Evolutionary conservation across 495 filamentous ascomycete species (phyloP).

Genomic region (Hypoxylon perforatum): DNA sequence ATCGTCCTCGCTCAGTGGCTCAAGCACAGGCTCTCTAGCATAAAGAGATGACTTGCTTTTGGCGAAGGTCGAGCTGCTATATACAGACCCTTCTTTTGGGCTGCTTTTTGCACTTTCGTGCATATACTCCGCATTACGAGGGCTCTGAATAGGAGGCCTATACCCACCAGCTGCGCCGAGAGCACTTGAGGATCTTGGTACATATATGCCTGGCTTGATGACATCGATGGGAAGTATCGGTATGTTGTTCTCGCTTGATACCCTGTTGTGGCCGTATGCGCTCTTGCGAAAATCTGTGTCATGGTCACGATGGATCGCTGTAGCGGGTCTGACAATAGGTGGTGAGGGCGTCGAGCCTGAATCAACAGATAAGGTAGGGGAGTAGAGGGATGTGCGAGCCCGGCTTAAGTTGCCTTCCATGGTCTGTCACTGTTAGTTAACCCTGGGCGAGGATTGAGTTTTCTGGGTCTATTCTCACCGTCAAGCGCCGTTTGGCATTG

Average conservation of each 20-base stretch:
- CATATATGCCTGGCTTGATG: conserved; percentile 45
- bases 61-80: conserved; percentile 27
- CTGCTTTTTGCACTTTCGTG: conserved; percentile 37
- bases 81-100: conserved; percentile 16
- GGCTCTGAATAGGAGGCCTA: conserved; percentile 52
- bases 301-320: conserved; percentile 44
- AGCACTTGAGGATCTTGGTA: conserved; percentile 59
- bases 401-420: conserved; percentile 91
- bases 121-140: conserved; percentile 53
- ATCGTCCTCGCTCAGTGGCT: conserved; percentile 55
- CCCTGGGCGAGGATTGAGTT: not conserved
- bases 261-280: conserved; percentile 50
- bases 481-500: conserved; percentile 87
- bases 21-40: conserved; percentile 38
- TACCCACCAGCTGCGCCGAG: conserved; percentile 62
- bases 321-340: conserved; percentile 48
- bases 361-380: conserved; percentile 68
- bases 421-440: conserved; percentile 64
- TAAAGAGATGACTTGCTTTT: conserved; percentile 34
- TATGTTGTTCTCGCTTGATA: conserved; percentile 58
- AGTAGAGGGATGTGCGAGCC: conserved; percentile 76
- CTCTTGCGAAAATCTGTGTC: conserved; percentile 33
- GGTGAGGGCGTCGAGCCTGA: conserved; percentile 59
- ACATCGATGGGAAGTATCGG: conserved; percentile 44
- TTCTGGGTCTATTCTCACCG: conserved; percentile 65